These are phyloP conservation scores for Fusarium nelsonii DNA, from an alignment of 2,329 filamentous ascomycete species.

Conservation along the genomic window DNA sequence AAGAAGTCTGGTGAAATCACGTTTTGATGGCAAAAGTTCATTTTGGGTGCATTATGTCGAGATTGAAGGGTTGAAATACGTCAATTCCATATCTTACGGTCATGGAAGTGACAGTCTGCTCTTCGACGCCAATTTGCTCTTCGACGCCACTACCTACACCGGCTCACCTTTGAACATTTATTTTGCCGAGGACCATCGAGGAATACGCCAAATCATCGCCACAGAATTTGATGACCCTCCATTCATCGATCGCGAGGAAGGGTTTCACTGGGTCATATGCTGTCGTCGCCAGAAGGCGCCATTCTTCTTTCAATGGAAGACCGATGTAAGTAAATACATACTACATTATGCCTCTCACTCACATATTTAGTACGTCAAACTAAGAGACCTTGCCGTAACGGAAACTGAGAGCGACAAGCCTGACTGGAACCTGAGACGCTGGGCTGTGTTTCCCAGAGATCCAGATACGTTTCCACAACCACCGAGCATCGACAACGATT, in stretches of 20 bases:
- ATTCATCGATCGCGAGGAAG: not conserved
- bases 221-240: not conserved
- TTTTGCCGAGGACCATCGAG: not conserved
- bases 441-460: not conserved
- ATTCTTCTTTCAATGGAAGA: not conserved
- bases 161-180: not conserved
- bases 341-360: not conserved
- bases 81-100: not conserved
- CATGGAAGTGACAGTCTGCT: not conserved
- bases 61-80: not conserved
- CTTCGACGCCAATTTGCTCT: not conserved
- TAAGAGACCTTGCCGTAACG: not conserved
- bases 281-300: not conserved
- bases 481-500: accelerated
- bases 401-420: accelerated
- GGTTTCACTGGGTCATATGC: not conserved
- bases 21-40: no score
- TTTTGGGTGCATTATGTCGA: not conserved
- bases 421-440: not conserved
- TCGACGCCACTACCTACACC: accelerated
- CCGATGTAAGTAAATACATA: not conserved
- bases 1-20: no score
- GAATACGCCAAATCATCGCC: not conserved
- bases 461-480: accelerated
- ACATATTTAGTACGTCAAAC: not conserved